These are phyloP conservation scores for Pseudonectria foliicola DNA, from an alignment of 2,329 filamentous ascomycete genomes.

Conservation along the genomic window DNA sequence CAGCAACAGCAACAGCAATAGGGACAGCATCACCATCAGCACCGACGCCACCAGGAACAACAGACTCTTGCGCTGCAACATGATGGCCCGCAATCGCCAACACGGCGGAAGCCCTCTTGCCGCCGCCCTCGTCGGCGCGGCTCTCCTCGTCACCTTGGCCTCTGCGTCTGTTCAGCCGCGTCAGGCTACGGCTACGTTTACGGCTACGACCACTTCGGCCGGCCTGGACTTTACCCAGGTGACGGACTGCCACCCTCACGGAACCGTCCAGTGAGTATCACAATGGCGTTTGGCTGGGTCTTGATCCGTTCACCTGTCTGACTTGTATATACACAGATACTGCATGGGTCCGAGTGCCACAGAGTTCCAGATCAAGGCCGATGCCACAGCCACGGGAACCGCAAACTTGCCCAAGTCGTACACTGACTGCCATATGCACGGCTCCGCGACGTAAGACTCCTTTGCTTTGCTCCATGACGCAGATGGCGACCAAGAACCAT, in stretches of 20 bases:
- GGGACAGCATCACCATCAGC: no score
- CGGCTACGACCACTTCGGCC: constrained; percentile 6
- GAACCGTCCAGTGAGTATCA: constrained; percentile 11
- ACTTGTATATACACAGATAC: constrained; percentile 8
- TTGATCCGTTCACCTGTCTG: background rate
- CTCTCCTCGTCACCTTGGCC: constrained; percentile 12
- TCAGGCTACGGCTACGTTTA: constrained; percentile 6
- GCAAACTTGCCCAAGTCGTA: constrained; percentile 14
- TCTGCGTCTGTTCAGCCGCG: constrained; percentile 15
- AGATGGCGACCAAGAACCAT: no score
- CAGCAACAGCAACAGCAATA: no score
- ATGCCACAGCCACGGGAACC: constrained; percentile 11
- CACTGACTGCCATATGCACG: constrained; percentile 18
- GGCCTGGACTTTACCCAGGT: constrained; percentile 11
- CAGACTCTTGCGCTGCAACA: constrained; percentile 1
- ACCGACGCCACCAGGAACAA: no score
- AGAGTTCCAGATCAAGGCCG: constrained; percentile 15
- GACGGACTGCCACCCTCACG: constrained; percentile 17
- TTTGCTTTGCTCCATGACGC: no score
- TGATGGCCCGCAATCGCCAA: constrained; percentile 10
- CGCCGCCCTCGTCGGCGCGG: constrained; percentile 3
- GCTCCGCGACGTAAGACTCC: constrained; percentile 9
- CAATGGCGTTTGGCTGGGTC: no score
- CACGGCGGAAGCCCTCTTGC: constrained; percentile 7
- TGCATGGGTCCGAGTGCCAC: constrained; percentile 12